phyloP scores from a whole-genome alignment of 129 eudicot genomes.

The Scalesia atractyloides region DNA sequence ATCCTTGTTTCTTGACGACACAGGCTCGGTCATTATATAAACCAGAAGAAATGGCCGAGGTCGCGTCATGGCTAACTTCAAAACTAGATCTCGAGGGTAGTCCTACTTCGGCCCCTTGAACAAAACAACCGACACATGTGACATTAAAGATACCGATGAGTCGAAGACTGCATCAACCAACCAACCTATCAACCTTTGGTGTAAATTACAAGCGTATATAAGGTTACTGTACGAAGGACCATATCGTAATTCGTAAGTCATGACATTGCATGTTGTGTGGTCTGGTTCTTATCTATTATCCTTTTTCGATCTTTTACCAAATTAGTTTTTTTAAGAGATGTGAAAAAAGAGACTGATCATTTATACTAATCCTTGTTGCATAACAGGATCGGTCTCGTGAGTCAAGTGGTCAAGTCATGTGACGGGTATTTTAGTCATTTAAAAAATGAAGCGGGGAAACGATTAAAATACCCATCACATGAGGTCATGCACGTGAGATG shows the following conservation, averaged over 20 bases:
- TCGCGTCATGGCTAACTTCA: slow-evolving; percentile 74
- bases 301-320: background rate
- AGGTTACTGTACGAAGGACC: slow-evolving; percentile 2
- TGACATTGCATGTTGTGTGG: slow-evolving; percentile 11
- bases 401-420: background rate
- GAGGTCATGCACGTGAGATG: background rate
- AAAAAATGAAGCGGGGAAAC: background rate
- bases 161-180: background rate
- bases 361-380: background rate
- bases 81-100: slow-evolving; percentile 53
- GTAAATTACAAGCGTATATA: background rate
- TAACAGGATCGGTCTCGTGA: background rate
- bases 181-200: slow-evolving; percentile 8
- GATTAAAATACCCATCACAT: background rate
- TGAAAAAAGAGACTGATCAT: background rate
- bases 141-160: background rate
- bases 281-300: slow-evolving; percentile 1
- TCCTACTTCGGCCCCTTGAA: slow-evolving; percentile 1
- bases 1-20: slow-evolving; percentile 5
- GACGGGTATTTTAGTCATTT: background rate
- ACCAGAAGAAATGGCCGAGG: slow-evolving; percentile 69
- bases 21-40: slow-evolving; percentile 78
- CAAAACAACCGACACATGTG: background rate
- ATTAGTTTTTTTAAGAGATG: background rate
- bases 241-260: background rate